These are phyloP conservation scores for Moricandia moricandioides DNA, from an alignment of 345 rosid species.

Conservation along the genomic window DNA sequence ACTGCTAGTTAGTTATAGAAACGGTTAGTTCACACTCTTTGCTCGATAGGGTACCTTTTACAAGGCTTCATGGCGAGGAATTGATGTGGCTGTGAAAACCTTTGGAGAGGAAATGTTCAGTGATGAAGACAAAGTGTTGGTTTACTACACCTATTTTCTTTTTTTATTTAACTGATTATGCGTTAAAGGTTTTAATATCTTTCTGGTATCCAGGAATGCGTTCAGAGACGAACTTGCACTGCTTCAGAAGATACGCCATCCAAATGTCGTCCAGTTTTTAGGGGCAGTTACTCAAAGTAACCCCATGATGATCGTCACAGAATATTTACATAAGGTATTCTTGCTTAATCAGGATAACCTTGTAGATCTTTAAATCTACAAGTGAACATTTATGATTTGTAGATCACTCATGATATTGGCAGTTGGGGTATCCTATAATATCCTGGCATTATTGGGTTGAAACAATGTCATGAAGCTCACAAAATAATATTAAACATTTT, in stretches of 20 bases:
- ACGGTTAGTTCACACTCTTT: constrained; percentile 8
- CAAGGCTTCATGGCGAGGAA: constrained; percentile 82
- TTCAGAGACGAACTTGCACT: constrained; percentile 78
- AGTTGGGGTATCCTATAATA: neutral
- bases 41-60: constrained; percentile 69
- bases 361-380: neutral
- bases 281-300: constrained; percentile 89
- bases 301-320: constrained; percentile 88
- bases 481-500: neutral
- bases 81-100: constrained; percentile 74
- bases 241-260: constrained; percentile 84
- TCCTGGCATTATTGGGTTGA: constrained; percentile 2
- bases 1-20: neutral
- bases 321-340: constrained; percentile 66
- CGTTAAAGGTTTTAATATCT: constrained; percentile 6
- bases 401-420: constrained; percentile 1
- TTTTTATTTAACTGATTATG: neutral
- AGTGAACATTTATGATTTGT: neutral
- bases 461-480: neutral
- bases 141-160: constrained; percentile 23
- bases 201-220: constrained; percentile 54
- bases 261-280: constrained; percentile 82
- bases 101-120: constrained; percentile 71
- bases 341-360: constrained; percentile 14
- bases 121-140: constrained; percentile 78